Conservation (phyloP, 1,139 yeast species). For the Fermentozyma sake region DNA sequence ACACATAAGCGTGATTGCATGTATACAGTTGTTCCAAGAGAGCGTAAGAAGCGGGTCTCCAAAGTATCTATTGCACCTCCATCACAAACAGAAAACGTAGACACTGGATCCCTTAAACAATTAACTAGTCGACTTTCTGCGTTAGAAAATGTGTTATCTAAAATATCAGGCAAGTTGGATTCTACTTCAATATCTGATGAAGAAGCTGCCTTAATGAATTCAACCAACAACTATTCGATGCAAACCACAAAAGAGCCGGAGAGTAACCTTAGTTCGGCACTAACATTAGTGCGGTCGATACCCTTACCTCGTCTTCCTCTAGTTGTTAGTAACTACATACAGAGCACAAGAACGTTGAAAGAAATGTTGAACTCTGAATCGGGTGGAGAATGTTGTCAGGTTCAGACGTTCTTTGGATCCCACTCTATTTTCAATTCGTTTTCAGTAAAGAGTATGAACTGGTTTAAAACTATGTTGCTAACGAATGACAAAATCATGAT, state of each 20-base stretch:
- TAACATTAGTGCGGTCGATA: no score
- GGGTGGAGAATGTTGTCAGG: no score
- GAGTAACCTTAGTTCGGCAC: background rate
- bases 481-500: slow-evolving; percentile 2
- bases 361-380: slow-evolving; percentile 1
- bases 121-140: slow-evolving; percentile 10
- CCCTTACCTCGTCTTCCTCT: no score
- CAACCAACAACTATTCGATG: background rate
- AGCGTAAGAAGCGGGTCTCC: slow-evolving; percentile 11
- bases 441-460: slow-evolving; percentile 7
- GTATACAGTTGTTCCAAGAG: slow-evolving; percentile 13
- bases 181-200: no score
- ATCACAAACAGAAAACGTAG: slow-evolving; percentile 2
- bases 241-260: background rate
- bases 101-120: slow-evolving; percentile 2
- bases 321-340: no score
- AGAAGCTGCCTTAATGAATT: no score
- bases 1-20: slow-evolving; percentile 10
- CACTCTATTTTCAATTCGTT: slow-evolving; percentile 9
- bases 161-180: slow-evolving; percentile 1
- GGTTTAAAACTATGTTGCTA: slow-evolving; percentile 5
- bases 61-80: slow-evolving; percentile 3
- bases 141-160: slow-evolving; percentile 9
- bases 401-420: slow-evolving; percentile 9
- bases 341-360: background rate